A percentile compares a stretch with the other conserved stretches of the same genome.
These are phyloP conservation scores for Acer negundo DNA, from an alignment of 345 rosid genomes.

Conservation along the genomic window DNA sequence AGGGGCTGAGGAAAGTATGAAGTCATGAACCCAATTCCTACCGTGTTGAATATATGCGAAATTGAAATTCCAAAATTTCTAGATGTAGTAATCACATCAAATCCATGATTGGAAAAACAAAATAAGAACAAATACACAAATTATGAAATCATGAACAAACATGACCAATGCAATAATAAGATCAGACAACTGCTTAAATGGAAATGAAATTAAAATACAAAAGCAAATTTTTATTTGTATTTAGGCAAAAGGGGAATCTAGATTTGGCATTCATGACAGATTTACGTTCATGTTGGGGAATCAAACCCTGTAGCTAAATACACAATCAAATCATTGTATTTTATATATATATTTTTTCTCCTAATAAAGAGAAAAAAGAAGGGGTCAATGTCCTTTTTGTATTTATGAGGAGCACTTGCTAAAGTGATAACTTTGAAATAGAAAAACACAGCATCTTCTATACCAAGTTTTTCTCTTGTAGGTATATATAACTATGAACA, in stretches of 20 bases:
- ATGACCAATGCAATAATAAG: neutral
- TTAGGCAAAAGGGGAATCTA: neutral
- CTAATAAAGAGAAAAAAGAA: neutral
- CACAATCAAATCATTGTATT: neutral
- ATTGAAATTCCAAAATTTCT: too few species aligned
- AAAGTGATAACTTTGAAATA: neutral
- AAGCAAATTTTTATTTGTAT: neutral
- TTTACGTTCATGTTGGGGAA: neutral
- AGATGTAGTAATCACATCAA: neutral
- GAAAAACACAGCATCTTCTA: neutral
- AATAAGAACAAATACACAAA: neutral
- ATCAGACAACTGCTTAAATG: neutral
- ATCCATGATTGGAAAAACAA: neutral
- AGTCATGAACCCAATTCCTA: too few species aligned
- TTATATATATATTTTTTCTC: neutral
- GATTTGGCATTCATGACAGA: neutral
- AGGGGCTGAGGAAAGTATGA: too few species aligned
- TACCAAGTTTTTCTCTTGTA: too few species aligned
- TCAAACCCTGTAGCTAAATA: neutral
- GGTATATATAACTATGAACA: too few species aligned
- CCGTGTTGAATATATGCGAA: too few species aligned
- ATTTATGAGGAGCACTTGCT: neutral
- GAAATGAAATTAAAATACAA: neutral
- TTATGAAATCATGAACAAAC: neutral
- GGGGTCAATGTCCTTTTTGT: neutral